Percentiles rank a stretch among this genome's conserved stretches.
Evolutionary conservation across 306 rosid genomes (phyloP).

Genomic region (Canavalia ensiformis): DNA sequence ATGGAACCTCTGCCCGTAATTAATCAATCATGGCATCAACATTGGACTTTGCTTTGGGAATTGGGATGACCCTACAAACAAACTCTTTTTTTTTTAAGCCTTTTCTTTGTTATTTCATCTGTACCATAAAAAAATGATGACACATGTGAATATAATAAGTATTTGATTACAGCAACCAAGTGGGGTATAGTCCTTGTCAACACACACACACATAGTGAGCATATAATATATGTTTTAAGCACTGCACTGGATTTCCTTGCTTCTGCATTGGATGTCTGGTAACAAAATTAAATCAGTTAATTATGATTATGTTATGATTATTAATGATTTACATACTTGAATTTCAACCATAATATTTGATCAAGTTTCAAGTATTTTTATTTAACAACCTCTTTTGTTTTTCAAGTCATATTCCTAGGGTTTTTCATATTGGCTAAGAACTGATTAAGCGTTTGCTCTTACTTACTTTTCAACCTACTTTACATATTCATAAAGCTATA

Average conservation of each 20-base stretch:
- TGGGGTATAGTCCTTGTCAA: constrained; percentile 34
- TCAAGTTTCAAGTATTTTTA: background rate
- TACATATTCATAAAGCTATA: constrained; percentile 39
- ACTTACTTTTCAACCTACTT: constrained; percentile 30
- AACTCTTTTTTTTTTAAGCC: background rate
- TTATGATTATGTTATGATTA: constrained; percentile 3
- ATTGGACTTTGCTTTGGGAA: constrained; percentile 37
- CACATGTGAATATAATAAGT: constrained; percentile 6
- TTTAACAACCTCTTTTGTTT: background rate
- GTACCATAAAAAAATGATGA: constrained; percentile 47
- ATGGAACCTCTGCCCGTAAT: constrained; percentile 43
- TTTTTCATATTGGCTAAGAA: background rate
- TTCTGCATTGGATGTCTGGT: background rate
- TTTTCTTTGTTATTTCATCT: constrained; percentile 30
- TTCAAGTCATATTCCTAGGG: constrained; percentile 10
- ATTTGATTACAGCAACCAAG: constrained; percentile 42
- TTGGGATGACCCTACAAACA: background rate
- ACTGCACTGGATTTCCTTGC: background rate
- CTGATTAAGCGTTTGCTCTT: constrained; percentile 19
- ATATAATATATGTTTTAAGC: too few relatives aligned
- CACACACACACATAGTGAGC: background rate
- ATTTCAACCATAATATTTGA: constrained; percentile 14
- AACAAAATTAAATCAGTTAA: constrained; percentile 12
- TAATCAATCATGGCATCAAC: constrained; percentile 45
- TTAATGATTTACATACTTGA: background rate